A percentile compares a stretch with the other conserved stretches of the same genome.
Evolutionary conservation across 805 yeast genomes (phyloP).

Genomic region (Teunomyces lycoperdinae): DNA sequence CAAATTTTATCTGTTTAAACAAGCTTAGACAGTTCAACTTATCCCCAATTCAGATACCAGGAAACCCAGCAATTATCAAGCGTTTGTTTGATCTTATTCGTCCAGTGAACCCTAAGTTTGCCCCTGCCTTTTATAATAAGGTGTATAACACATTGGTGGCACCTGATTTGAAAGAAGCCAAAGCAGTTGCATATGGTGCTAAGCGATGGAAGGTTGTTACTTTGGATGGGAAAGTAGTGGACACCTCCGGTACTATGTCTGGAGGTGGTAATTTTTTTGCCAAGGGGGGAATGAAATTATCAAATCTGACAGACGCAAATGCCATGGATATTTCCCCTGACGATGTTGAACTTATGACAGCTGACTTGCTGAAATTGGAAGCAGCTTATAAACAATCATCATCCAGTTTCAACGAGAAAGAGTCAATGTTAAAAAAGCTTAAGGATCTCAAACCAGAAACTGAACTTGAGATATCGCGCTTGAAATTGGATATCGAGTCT

Average conservation of each 20-base stretch:
- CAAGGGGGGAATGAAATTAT: conserved; percentile 73
- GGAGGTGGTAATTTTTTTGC: conserved; percentile 84
- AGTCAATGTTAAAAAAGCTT: conserved; percentile 51
- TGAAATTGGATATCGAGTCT: conserved; percentile 62
- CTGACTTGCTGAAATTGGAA: conserved; percentile 54
- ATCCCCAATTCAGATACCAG: conserved; percentile 63
- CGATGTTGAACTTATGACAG: conserved; percentile 53
- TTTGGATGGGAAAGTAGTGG: conserved; percentile 86
- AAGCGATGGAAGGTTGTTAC: conserved; percentile 88
- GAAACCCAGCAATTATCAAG: conserved; percentile 58
- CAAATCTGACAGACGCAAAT: conserved; percentile 30
- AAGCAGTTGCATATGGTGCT: conserved; percentile 79
- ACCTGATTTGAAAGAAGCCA: conserved; percentile 71
- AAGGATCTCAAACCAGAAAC: conserved; percentile 69
- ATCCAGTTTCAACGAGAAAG: conserved; percentile 57
- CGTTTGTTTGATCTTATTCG: conserved; percentile 80
- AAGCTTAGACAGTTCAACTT: conserved; percentile 66
- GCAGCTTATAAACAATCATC: conserved; percentile 47
- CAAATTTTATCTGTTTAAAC: conserved; percentile 77
- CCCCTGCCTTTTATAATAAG: conserved; percentile 87
- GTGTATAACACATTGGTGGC: conserved; percentile 88
- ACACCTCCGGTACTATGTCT: conserved; percentile 90
- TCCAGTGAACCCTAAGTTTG: conserved; percentile 64
- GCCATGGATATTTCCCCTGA: conserved; percentile 47
- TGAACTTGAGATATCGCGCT: conserved; percentile 57